phyloP scores from a whole-genome alignment of 805 yeast genomes.

The Wickerhamiella dianesei region DNA sequence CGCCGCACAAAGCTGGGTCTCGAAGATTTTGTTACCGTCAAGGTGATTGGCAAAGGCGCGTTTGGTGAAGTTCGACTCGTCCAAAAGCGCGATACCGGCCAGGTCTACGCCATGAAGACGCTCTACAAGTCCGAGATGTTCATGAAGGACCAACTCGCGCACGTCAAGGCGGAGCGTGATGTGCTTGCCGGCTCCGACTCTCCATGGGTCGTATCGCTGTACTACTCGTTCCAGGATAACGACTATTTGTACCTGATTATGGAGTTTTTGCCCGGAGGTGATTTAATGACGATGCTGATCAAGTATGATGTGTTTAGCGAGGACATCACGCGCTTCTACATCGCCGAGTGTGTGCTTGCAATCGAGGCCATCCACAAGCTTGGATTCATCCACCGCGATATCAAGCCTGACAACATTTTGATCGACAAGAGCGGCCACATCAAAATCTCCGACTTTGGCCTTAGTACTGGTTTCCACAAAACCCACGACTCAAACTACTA shows the following conservation, averaged over 20 bases:
- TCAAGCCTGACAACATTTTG: conserved; percentile 90
- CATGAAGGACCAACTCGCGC: conserved; percentile 86
- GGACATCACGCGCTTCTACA: conserved; percentile 75
- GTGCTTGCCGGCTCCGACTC: conserved; percentile 82
- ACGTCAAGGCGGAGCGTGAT: conserved; percentile 91
- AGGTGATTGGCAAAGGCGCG: conserved; percentile 92
- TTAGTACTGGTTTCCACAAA: conserved; percentile 85
- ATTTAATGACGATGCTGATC: conserved; percentile 87
- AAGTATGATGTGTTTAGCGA: conserved; percentile 90
- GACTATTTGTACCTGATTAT: conserved; percentile 62
- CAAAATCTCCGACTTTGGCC: conserved; percentile 61
- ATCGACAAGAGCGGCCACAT: conserved; percentile 68
- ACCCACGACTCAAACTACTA: conserved; percentile 86
- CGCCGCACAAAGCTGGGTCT: conserved; percentile 71
- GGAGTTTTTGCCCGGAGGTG: conserved; percentile 80
- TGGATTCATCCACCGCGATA: conserved; percentile 91
- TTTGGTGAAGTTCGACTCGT: conserved; percentile 95
- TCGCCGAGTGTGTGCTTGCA: conserved; percentile 93
- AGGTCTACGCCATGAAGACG: conserved; percentile 90
- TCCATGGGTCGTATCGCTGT: conserved; percentile 77
- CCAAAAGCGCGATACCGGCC: conserved; percentile 83
- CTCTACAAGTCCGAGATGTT: conserved; percentile 83
- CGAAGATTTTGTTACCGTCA: conserved; percentile 74
- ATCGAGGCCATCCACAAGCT: conserved; percentile 86
- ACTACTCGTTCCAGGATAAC: conserved; percentile 69